Evolutionary conservation across 2,329 filamentous ascomycete species (phyloP).

Genomic region (Chrysoporthe puriensis): DNA sequence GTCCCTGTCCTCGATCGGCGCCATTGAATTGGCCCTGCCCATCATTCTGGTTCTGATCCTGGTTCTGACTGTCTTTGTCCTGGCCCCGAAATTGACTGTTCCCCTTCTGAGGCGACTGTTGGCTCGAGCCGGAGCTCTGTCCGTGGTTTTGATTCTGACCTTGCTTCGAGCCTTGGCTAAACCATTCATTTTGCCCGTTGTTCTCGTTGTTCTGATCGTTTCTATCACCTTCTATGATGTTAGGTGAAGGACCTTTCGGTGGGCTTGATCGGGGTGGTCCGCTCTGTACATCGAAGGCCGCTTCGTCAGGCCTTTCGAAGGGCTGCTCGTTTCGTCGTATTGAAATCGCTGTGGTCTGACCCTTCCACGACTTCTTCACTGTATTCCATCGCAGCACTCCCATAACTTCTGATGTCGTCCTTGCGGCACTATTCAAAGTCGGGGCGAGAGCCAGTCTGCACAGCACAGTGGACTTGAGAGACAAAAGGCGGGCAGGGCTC

Average conservation of each 20-base stretch:
- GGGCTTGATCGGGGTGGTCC: neutral
- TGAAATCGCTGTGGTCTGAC: neutral
- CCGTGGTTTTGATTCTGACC: constrained; percentile 2
- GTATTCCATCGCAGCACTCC: constrained; percentile 1
- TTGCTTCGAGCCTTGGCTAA: neutral
- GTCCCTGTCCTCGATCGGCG: neutral
- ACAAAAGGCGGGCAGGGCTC: neutral
- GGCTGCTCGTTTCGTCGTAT: neutral
- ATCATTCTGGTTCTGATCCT: constrained; percentile 11
- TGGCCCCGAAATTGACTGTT: neutral
- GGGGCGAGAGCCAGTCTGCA: neutral
- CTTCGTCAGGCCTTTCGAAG: neutral
- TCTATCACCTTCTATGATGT: neutral
- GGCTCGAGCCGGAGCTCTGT: neutral
- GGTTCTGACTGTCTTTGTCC: constrained; percentile 7
- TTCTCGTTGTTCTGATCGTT: neutral
- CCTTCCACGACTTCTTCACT: neutral
- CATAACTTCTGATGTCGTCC: neutral
- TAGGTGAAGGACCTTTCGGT: neutral
- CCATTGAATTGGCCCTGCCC: constrained; percentile 8
- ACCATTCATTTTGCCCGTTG: neutral
- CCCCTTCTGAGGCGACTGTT: neutral
- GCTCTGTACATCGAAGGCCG: neutral
- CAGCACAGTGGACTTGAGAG: neutral
- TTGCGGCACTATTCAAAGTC: neutral